Evolutionary conservation across 495 filamentous ascomycete genomes (phyloP).

Genomic region (Xylaria palmicola): DNA sequence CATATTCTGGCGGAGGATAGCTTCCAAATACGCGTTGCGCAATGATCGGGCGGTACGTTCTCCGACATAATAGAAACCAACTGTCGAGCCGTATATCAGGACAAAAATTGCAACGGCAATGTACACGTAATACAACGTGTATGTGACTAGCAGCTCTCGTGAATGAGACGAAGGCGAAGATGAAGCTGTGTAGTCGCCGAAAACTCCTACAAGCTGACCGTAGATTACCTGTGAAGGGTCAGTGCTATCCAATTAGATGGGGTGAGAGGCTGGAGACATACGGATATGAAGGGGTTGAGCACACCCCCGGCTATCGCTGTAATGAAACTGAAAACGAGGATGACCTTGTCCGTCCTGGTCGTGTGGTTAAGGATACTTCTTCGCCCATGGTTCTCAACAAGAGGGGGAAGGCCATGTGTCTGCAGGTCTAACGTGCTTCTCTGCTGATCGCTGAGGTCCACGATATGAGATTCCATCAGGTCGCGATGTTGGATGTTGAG

Average conservation of each 20-base stretch:
- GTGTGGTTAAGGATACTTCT: not conserved
- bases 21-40: conserved; percentile 36
- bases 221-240: not conserved
- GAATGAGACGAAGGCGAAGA: not conserved
- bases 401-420: not conserved
- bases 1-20: conserved; percentile 40
- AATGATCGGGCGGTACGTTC: conserved; percentile 35
- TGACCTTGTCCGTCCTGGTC: not conserved
- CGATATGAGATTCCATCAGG: too few relatives aligned
- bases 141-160: not conserved
- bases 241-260: not conserved
- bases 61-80: conserved; percentile 28
- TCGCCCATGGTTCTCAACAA: not conserved
- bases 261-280: not conserved
- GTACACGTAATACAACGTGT: conserved; percentile 33
- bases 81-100: conserved; percentile 32
- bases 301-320: not conserved
- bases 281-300: not conserved
- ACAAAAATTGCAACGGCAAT: conserved; percentile 45
- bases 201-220: not conserved
- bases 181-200: not conserved
- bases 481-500: too few relatives aligned
- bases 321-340: not conserved
- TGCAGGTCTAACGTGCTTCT: not conserved
- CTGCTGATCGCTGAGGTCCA: not conserved